These are phyloP conservation scores for Leptomonas seymouri DNA, from an alignment of 208 protist species.

Conservation along the genomic window DNA sequence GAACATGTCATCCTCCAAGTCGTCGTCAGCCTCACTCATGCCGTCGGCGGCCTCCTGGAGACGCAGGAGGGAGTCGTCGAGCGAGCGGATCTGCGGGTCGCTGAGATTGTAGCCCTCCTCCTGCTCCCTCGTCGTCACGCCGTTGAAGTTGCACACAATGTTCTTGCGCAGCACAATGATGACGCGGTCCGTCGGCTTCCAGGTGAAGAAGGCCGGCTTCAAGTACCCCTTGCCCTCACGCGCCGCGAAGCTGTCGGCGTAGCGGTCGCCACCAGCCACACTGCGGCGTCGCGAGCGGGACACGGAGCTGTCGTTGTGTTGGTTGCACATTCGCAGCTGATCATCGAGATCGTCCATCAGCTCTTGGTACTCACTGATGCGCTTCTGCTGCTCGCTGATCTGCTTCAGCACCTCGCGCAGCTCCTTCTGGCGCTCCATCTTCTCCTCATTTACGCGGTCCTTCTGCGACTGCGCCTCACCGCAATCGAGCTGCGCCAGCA, in stretches of 20 bases:
- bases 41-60: slow-evolving; percentile 32
- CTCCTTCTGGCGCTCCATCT: slow-evolving; percentile 55
- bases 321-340: slow-evolving; percentile 62
- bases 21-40: slow-evolving; percentile 39
- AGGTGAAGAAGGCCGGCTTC: slow-evolving; percentile 68
- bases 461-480: slow-evolving; percentile 74
- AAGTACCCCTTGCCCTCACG: slow-evolving; percentile 79
- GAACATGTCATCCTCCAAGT: slow-evolving; percentile 56
- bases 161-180: slow-evolving; percentile 78
- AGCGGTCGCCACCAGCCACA: slow-evolving; percentile 40
- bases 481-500: slow-evolving; percentile 82
- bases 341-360: slow-evolving; percentile 81
- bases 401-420: slow-evolving; percentile 73
- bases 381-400: slow-evolving; percentile 73
- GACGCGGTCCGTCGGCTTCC: slow-evolving; percentile 73
- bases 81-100: slow-evolving; percentile 55
- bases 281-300: slow-evolving; percentile 22
- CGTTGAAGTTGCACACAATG: slow-evolving; percentile 64
- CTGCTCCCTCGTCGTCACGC: slow-evolving; percentile 36
- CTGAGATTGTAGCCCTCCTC: slow-evolving; percentile 58
- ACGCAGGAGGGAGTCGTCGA: slow-evolving; percentile 62
- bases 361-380: slow-evolving; percentile 74
- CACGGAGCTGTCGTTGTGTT: slow-evolving; percentile 32
- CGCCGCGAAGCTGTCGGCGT: slow-evolving; percentile 72
- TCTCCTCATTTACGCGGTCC: slow-evolving; percentile 52